Evolutionary conservation across 305 asterid species (phyloP), one percentile per base, ranked within the genome.

Genomic region (Fraxinus angustifolia): DNA sequence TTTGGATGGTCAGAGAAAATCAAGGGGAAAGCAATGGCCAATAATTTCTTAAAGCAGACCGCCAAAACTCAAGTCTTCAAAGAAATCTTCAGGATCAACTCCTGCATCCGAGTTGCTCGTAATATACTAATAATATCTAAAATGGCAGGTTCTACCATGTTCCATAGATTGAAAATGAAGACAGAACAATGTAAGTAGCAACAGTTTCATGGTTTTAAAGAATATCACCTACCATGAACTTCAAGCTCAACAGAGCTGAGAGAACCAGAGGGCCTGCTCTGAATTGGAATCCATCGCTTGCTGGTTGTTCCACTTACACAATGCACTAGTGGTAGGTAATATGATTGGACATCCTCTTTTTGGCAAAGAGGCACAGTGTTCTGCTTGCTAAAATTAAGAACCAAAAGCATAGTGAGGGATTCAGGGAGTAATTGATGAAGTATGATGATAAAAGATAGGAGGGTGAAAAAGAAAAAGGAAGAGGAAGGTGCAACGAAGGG

Each of bases 221-320:
- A 45, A 45, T 45, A 45, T 45, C 53, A 82, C 92, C 86, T 88
- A 83, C 98, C 98, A 79, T 95, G 90, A 86, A 92, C 75, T 77
- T 87, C 90, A 83, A 95, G 89, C 81, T 91, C 92, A 40, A 85
- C 73, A 73, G 90, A 80, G 77, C 81, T 85, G 76, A 84, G 83
- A 35, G 88, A 81, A 81, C 83, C 88, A 17, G 88, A 81, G 48
- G 95, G 87, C 84, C 88, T 91, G 84, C 89, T 92, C 83, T 88
- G 94, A 80, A 94, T 88, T 80, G 96, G 91, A 79, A 82, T 85
- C 98, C 99, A 95, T 72, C 90, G 94, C 62, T 84, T 89, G 89
- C 95, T 90, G 82, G 78, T 68, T 26, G 89, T 89, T 77, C 97
- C 97, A 86, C 92, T 88, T 60, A 94, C 88, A 86, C 99, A 95